Percentiles rank a stretch among this genome's conserved stretches.
Evolutionary conservation across 2,329 filamentous ascomycete species (phyloP).

Genomic region (Cladophialophora chaetospira): DNA sequence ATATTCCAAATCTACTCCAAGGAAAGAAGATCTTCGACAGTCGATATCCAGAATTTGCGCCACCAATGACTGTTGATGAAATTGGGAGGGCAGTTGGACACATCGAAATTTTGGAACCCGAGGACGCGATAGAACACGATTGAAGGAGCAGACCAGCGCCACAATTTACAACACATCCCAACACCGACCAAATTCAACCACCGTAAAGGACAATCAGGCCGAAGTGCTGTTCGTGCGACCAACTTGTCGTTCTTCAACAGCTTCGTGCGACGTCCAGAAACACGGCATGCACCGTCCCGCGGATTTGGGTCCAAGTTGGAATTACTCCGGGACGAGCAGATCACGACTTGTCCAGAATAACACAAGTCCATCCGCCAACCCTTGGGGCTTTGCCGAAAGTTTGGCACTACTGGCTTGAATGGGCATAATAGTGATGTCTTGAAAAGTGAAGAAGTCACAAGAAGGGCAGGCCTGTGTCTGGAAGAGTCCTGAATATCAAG

Average conservation of each 20-base stretch:
- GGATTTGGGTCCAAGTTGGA: background rate
- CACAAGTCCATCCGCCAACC: no score
- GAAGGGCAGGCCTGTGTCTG: background rate
- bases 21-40: constrained; percentile 26
- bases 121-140: background rate
- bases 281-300: background rate
- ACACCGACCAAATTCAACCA: no score
- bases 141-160: no score
- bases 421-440: background rate
- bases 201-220: no score
- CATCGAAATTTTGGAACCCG: constrained; percentile 16
- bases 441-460: background rate
- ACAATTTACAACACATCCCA: no score
- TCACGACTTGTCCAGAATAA: background rate
- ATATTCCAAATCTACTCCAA: constrained; percentile 23
- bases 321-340: background rate
- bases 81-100: constrained; percentile 26
- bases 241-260: no score
- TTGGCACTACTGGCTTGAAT: no score
- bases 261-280: background rate
- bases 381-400: no score
- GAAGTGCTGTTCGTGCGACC: no score
- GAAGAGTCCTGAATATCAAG: no score
- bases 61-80: constrained; percentile 24
- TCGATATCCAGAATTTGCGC: constrained; percentile 22